Evolutionary conservation across 805 yeast genomes (phyloP).

Genomic region (Saturnispora saitoi): DNA sequence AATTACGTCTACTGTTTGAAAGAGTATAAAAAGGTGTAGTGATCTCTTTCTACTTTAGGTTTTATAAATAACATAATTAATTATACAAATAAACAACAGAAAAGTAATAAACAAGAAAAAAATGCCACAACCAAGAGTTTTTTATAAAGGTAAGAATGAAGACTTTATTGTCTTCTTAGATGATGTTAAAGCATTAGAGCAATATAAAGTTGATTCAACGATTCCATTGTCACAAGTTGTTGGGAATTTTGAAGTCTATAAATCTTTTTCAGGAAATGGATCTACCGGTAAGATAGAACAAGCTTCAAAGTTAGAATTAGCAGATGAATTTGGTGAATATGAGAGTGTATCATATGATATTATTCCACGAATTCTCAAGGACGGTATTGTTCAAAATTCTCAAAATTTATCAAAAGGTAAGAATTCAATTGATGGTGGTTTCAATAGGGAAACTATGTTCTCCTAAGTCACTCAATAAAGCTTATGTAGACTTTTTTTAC

Average conservation of each 20-base stretch:
- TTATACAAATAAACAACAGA: neutral
- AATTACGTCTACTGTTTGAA: no score
- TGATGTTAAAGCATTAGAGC: constrained; percentile 38
- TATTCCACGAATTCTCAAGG: constrained; percentile 47
- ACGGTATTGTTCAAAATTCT: constrained; percentile 46
- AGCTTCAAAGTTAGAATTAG: constrained; percentile 59
- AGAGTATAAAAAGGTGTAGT: neutral
- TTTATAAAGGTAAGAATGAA: constrained; percentile 53
- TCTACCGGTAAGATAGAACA: constrained; percentile 62
- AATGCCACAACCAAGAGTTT: constrained; percentile 36
- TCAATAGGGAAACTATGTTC: constrained; percentile 1
- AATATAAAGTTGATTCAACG: constrained; percentile 42
- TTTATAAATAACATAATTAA: neutral
- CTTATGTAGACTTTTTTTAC: neutral
- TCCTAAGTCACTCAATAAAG: neutral
- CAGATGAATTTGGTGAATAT: constrained; percentile 59
- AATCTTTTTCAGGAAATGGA: constrained; percentile 50
- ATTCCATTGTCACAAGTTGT: constrained; percentile 55
- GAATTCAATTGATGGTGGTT: constrained; percentile 5
- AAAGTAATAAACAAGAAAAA: neutral
- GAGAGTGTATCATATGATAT: constrained; percentile 40
- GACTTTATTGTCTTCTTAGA: constrained; percentile 65
- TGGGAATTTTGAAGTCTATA: constrained; percentile 56
- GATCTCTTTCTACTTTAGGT: no score
- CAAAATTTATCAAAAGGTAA: neutral